Evolutionary conservation across 805 yeast genomes (phyloP), one percentile per base, ranked within the genome.

Genomic region (Candida schatavii): DNA sequence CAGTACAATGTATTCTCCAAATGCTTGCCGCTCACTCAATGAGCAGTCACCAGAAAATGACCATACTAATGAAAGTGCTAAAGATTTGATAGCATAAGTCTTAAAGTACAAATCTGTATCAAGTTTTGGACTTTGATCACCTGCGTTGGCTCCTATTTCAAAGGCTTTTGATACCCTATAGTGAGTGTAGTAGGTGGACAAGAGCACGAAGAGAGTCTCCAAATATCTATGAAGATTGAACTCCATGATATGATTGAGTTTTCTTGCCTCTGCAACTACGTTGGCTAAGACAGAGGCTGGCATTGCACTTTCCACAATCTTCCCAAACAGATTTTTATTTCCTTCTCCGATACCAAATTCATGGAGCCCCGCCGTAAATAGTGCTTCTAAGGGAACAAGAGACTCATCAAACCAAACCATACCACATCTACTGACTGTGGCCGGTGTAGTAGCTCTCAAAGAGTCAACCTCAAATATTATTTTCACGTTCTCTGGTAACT

Each of bases 391-490:
- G 4, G 50, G 26, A 6, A 65, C 53, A 15, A 61, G 44, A 0
- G 60, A 48, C 3, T 40, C 15, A n/a, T 80, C 81, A 49, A 87
- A 64, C 83, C 89, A 85, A 1, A 90, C 68, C 76, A 91, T 81
- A 3, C 96, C 96, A 70, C 97, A 90, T 57, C 98, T 76, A 60
- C 93, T 87, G 19, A 91, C 76, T 0, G 98, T 91, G 0, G 98
- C 98, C 0, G 88, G 88, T 0, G 98, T 91, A 0, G 96, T 85
- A 49, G 76, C 67, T 2, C 64, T 57, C 40, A 91, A 60, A 35
- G 61, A 70, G 37, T 83, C 84, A 3, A 86, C 88, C 55, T 91
- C 98, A 64, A 91, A 89, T 0, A 89, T 50, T 10, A 91, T 56
- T 18, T 77, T 71, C 3, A 88, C 72, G 48, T 83, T 83, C 0